A percentile compares a stretch with the other conserved stretches of the same genome.
phyloP scores from a whole-genome alignment of 352 stramenopile genomes.

The Phytophthora boehmeriae region DNA sequence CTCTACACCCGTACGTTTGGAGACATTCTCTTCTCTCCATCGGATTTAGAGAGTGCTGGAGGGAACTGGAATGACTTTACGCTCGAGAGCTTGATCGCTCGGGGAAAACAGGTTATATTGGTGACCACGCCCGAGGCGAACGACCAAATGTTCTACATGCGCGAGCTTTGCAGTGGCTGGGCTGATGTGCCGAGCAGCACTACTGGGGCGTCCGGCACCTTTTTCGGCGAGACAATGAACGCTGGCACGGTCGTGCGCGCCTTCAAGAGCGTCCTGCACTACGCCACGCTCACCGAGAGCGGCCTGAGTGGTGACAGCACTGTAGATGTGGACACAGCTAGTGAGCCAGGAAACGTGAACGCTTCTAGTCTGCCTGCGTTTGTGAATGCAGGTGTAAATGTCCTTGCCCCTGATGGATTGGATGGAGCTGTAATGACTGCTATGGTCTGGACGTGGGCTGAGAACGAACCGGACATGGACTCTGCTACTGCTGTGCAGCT shows the following conservation, averaged over 20 bases:
- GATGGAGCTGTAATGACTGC: slow-evolving; percentile 52
- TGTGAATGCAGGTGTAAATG: slow-evolving; percentile 61
- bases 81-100: slow-evolving; percentile 47
- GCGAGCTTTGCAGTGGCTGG: slow-evolving; percentile 51
- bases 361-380: slow-evolving; percentile 48
- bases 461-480: slow-evolving; percentile 45
- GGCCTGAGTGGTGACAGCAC: slow-evolving; percentile 25
- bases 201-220: slow-evolving; percentile 26
- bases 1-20: slow-evolving; percentile 58
- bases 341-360: slow-evolving; percentile 35
- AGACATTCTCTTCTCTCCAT: slow-evolving; percentile 54
- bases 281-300: slow-evolving; percentile 52
- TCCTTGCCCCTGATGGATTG: slow-evolving; percentile 62
- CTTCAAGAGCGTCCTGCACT: slow-evolving; percentile 56
- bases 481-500: slow-evolving; percentile 48
- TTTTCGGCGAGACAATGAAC: slow-evolving; percentile 53
- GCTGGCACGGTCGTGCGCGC: slow-evolving; percentile 50
- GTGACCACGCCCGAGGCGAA: slow-evolving; percentile 51
- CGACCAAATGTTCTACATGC: slow-evolving; percentile 64
- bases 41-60: slow-evolving; percentile 39
- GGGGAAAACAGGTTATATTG: slow-evolving; percentile 60
- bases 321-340: slow-evolving; percentile 22
- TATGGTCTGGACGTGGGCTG: slow-evolving; percentile 70
- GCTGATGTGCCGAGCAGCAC: slow-evolving; percentile 40
- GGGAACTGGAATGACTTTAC: slow-evolving; percentile 58